Conservation (phyloP, 1,139 yeast species). For the Kodamaea sp. region DNA sequence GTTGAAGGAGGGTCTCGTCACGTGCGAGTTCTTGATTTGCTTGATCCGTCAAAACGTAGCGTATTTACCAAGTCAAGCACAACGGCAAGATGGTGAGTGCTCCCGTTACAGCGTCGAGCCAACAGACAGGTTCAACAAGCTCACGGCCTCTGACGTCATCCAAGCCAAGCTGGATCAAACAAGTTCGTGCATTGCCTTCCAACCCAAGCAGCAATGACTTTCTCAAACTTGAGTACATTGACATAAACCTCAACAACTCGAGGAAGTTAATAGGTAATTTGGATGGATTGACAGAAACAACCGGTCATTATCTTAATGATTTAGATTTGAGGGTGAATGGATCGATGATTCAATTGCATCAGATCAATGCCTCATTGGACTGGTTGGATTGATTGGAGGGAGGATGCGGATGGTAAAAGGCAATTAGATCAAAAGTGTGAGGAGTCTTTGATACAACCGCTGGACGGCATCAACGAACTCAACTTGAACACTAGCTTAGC, state of each 20-base stretch:
- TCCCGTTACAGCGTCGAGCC: background rate
- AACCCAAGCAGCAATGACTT: constrained; percentile 39
- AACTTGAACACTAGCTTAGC: no score
- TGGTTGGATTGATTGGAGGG: constrained; percentile 37
- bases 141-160: background rate
- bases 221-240: constrained; percentile 46
- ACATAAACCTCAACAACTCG: constrained; percentile 46
- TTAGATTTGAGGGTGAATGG: constrained; percentile 27
- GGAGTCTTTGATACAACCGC: no score
- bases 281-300: constrained; percentile 24
- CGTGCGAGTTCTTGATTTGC: no score
- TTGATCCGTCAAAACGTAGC: no score
- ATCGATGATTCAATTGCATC: constrained; percentile 27
- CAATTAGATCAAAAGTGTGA: no score
- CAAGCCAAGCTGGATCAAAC: constrained; percentile 27
- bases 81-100: background rate
- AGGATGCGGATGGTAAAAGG: no score
- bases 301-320: constrained; percentile 20
- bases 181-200: constrained; percentile 43
- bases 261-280: constrained; percentile 39
- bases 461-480: no score
- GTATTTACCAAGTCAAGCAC: no score
- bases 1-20: no score
- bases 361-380: constrained; percentile 26
- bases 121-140: background rate